phyloP scores from a whole-genome alignment of 1,139 yeast species.

The Geotrichum cucujoidarum region DNA sequence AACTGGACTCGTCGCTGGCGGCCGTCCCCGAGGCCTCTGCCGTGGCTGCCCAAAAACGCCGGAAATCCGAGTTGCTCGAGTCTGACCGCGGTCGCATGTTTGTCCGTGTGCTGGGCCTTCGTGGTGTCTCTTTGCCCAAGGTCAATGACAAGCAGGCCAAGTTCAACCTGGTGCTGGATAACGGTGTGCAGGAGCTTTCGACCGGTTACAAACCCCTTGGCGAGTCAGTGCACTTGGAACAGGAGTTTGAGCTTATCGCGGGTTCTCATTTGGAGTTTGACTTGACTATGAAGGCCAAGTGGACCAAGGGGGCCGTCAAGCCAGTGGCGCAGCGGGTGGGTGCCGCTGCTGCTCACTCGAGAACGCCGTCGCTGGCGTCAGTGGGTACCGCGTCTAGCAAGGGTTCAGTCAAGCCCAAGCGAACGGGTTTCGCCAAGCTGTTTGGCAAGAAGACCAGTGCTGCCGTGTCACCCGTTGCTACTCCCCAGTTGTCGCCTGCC shows the following conservation, averaged over 20 bases:
- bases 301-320: constrained; percentile 34
- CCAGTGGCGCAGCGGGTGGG: background rate
- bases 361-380: constrained; percentile 3
- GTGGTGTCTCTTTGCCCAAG: constrained; percentile 51
- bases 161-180: constrained; percentile 72
- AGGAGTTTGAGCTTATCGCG: constrained; percentile 81
- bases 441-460: constrained; percentile 27
- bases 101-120: constrained; percentile 57
- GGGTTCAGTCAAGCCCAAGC: constrained; percentile 7
- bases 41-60: constrained; percentile 16
- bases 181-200: constrained; percentile 80
- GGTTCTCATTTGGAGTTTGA: constrained; percentile 61
- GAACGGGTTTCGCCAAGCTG: constrained; percentile 15
- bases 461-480: background rate
- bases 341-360: constrained; percentile 1
- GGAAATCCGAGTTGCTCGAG: constrained; percentile 10
- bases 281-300: constrained; percentile 64
- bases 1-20: constrained; percentile 11
- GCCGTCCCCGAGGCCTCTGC: constrained; percentile 19
- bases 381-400: background rate
- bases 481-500: background rate
- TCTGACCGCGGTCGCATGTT: constrained; percentile 69
- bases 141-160: constrained; percentile 54
- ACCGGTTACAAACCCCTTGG: constrained; percentile 58
- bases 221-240: constrained; percentile 49